These are phyloP conservation scores for Botryobasidium botryosum DNA, from an alignment of 768 basidiomycete genomes.

Conservation along the genomic window DNA sequence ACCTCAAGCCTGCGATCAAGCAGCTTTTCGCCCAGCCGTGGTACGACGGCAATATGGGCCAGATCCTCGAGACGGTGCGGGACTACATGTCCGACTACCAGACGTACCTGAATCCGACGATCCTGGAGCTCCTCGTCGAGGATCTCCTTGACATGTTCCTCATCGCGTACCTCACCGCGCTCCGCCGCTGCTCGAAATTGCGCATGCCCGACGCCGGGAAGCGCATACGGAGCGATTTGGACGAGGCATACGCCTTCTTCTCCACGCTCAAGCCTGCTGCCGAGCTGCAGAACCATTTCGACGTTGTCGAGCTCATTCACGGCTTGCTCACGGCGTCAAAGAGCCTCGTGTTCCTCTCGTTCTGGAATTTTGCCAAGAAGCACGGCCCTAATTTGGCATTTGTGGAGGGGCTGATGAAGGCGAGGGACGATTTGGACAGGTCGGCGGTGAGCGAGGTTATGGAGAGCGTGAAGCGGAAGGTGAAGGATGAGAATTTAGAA, in stretches of 20 bases:
- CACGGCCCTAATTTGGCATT: slow-evolving; percentile 88
- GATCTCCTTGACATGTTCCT: slow-evolving; percentile 86
- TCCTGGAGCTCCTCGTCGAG: slow-evolving; percentile 83
- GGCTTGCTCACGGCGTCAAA: slow-evolving; percentile 72
- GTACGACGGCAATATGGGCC: slow-evolving; percentile 80
- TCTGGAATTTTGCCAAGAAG: slow-evolving; percentile 83
- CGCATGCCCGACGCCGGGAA: slow-evolving; percentile 74
- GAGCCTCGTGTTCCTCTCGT: slow-evolving; percentile 81
- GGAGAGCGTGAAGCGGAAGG: slow-evolving; percentile 84
- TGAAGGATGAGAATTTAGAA: slow-evolving; percentile 68
- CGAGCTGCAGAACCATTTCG: slow-evolving; percentile 70
- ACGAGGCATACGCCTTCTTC: slow-evolving; percentile 67
- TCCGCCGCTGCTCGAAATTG: slow-evolving; percentile 70
- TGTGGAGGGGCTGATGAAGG: slow-evolving; percentile 78
- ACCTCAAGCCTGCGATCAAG: slow-evolving; percentile 75
- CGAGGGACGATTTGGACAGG: slow-evolving; percentile 82
- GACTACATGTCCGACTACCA: slow-evolving; percentile 97
- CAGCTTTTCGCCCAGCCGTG: slow-evolving; percentile 63
- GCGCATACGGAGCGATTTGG: slow-evolving; percentile 67
- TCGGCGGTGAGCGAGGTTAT: slow-evolving; percentile 76
- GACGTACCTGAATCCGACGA: slow-evolving; percentile 70
- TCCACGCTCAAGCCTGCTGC: slow-evolving; percentile 53
- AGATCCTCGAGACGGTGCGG: slow-evolving; percentile 86
- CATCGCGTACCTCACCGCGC: slow-evolving; percentile 73
- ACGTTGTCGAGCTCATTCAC: slow-evolving; percentile 70